These are phyloP conservation scores for Ogataea parapolymorpha DNA, from an alignment of 805 yeast genomes.

Conservation along the genomic window DNA sequence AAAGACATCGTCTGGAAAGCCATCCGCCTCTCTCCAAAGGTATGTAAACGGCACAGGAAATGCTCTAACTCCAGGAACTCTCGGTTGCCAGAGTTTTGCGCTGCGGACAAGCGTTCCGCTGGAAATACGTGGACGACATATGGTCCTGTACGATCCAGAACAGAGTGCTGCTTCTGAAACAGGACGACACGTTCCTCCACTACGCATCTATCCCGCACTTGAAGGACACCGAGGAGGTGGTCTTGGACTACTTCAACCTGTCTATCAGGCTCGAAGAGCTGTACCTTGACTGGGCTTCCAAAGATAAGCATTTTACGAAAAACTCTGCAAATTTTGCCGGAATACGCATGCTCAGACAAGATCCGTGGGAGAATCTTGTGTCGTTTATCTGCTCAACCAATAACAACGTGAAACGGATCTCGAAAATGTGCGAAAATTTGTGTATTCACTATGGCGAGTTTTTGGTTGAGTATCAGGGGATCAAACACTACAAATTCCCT, in stretches of 20 bases:
- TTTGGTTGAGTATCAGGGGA: conserved; percentile 51
- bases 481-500: conserved; percentile 72
- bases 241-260: conserved; percentile 70
- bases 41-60: conserved; percentile 9
- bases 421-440: conserved; percentile 84
- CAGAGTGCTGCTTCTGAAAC: conserved; percentile 62
- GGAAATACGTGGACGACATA: conserved; percentile 60
- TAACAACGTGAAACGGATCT: conserved; percentile 89
- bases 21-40: conserved; percentile 24
- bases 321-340: conserved; percentile 50
- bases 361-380: conserved; percentile 93
- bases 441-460: conserved; percentile 67
- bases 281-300: conserved; percentile 57
- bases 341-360: conserved; percentile 82
- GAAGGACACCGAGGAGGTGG: conserved; percentile 39
- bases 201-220: conserved; percentile 43
- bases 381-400: conserved; percentile 95
- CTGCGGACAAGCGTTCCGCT: conserved; percentile 82
- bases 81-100: conserved; percentile 63
- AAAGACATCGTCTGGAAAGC: conserved; percentile 28
- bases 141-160: conserved; percentile 67
- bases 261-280: conserved; percentile 50
- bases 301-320: conserved; percentile 48
- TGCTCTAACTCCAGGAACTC: conserved; percentile 41
- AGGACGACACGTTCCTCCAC: conserved; percentile 48